Evolutionary conservation across 768 basidiomycete genomes (phyloP).

Genomic region (Rhodotorula sphaerocarpa): DNA sequence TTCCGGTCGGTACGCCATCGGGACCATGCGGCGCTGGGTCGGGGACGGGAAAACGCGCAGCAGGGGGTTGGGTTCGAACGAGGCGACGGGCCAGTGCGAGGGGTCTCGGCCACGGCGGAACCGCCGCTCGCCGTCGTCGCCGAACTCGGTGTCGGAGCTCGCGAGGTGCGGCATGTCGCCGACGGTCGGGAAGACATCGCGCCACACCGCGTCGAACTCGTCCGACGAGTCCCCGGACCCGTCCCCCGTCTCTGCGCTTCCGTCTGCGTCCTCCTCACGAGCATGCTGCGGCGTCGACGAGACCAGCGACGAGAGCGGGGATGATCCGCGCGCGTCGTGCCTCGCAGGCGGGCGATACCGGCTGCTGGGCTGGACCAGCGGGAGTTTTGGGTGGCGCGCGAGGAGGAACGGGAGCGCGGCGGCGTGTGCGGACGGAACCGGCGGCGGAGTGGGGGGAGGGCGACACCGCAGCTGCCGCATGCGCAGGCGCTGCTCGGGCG

Average conservation of each 20-base stretch:
- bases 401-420: neutral
- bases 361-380: neutral
- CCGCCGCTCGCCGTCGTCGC: neutral
- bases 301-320: too few species aligned
- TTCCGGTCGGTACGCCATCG: neutral
- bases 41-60: neutral
- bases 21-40: neutral
- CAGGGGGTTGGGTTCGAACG: neutral
- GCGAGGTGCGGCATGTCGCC: neutral
- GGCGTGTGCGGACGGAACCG: neutral
- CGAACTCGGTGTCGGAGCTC: neutral
- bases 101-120: neutral
- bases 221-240: too few species aligned
- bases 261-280: too few species aligned
- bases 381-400: neutral
- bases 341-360: too few species aligned
- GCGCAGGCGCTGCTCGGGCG: neutral
- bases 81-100: neutral
- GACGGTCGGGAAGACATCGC: neutral
- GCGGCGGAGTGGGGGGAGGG: neutral
- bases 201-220: neutral
- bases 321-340: too few species aligned
- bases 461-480: neutral
- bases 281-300: too few species aligned
- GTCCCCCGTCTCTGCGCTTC: too few species aligned